Evolutionary conservation across 2,329 filamentous ascomycete genomes (phyloP), one percentile per base, ranked within the genome.

Genomic region (Lizonia empirigonia): DNA sequence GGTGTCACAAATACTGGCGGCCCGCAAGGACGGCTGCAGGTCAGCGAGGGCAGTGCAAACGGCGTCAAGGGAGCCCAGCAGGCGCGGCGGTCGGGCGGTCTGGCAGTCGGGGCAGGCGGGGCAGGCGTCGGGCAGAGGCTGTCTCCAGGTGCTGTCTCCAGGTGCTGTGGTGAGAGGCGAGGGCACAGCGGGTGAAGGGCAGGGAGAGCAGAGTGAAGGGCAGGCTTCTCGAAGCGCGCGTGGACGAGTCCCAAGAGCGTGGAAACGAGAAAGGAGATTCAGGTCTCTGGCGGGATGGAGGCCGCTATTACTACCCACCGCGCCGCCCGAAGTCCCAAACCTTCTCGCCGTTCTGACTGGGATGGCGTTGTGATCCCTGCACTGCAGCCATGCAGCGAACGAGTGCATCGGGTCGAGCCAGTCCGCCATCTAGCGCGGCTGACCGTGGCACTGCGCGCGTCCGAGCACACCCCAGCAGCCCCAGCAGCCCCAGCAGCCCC

Each of bases 181-280:
- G 24, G 13, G 13, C 13, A 5, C 26, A 33, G 33, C 16, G 8
- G 23, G 18, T 24, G 30, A 24, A 13, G 29, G 20, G n/a, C 8
- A 36, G 32, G 32, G 30, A 32, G 26, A 26, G 42, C 41, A 36
- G 51, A 35, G 42, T 41, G 49, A 52, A 50, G 37, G 53, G 58
- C 56, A 42, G 61, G 54, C 62, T 66, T 67, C 64, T 65, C 60
- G 64, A 67, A 66, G 64, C 61, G 63, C 46, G 46, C 60, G 65
- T 66, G 57, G 63, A 64, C 53, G 59, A 62, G 63, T 58, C 63
- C 63, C 64, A 63, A 64, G 60, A 62, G 58, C 60, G 50, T 65
- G 64, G 67, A 67, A 66, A 63, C 64, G 65, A 67, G 44, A 67
- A 64, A 65, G 63, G 63, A 68, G 63, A 66, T 59, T 65, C 64